Percentiles rank a stretch among this genome's conserved stretches.
These are phyloP conservation scores for Mortierella sp. DNA, from an alignment of 371 early-diverging fungal genomes.

Conservation along the genomic window DNA sequence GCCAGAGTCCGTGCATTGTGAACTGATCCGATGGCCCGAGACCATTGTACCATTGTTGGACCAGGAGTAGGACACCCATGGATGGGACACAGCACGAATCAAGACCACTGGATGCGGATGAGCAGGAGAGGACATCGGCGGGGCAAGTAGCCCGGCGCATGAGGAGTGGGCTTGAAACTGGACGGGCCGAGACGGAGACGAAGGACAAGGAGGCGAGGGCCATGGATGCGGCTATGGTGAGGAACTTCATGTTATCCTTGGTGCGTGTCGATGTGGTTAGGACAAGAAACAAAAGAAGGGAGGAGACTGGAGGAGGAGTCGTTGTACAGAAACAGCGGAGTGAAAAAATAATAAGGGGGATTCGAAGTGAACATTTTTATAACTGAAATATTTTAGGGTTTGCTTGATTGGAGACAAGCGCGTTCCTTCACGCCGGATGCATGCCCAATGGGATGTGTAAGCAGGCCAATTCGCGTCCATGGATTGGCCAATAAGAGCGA, in stretches of 20 bases:
- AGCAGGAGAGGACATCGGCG: constrained; percentile 60
- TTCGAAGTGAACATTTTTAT: no score
- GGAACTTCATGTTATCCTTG: constrained; percentile 65
- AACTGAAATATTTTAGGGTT: no score
- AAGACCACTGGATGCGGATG: constrained; percentile 24
- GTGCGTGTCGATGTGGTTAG: no score
- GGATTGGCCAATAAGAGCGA: no score
- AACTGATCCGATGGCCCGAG: constrained; percentile 64
- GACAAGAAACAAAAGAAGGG: no score
- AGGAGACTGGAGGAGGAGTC: no score
- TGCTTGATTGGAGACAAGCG: no score
- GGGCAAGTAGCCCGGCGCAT: constrained; percentile 56
- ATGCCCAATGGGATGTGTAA: no score
- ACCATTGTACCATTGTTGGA: constrained; percentile 63
- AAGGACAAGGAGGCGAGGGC: constrained; percentile 51
- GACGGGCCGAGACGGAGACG: constrained; percentile 25
- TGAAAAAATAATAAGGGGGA: no score
- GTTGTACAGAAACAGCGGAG: no score
- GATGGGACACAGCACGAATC: constrained; percentile 77
- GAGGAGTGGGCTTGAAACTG: constrained; percentile 18
- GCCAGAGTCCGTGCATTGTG: constrained; percentile 86
- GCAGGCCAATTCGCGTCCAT: no score
- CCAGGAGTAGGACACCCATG: constrained; percentile 72
- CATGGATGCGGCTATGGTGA: constrained; percentile 55
- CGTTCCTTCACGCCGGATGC: no score